phyloP scores from a whole-genome alignment of 768 basidiomycete species.

The Phlebiopsis flavidoalba region DNA sequence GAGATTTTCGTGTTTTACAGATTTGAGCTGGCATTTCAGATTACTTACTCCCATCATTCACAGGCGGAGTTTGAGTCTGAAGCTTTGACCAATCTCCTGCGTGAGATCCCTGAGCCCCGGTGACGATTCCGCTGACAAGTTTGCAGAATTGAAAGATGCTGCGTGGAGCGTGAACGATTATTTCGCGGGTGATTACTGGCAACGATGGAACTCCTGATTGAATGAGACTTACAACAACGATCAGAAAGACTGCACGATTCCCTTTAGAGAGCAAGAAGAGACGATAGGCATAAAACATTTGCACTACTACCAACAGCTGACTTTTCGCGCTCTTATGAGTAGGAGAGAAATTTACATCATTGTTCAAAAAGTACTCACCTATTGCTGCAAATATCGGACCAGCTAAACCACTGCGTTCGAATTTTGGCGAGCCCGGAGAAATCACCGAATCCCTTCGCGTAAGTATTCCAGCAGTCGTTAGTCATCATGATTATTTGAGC shows the following conservation, averaged over 20 bases:
- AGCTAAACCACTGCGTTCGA: not conserved
- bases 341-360: not conserved
- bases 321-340: not conserved
- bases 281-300: not conserved
- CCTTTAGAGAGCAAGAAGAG: not conserved
- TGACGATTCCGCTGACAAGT: not conserved
- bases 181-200: no score
- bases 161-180: not conserved
- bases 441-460: slow-evolving; percentile 22
- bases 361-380: not conserved
- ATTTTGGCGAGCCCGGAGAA: not conserved
- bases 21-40: no score
- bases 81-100: not conserved
- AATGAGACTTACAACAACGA: not conserved
- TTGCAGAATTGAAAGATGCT: not conserved
- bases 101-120: not conserved
- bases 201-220: no score
- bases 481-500: slow-evolving; percentile 15
- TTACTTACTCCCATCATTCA: no score
- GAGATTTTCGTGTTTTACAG: no score
- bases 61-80: not conserved
- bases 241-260: not conserved
- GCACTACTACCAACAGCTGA: not conserved
- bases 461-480: slow-evolving; percentile 21
- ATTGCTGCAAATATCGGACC: not conserved